phyloP scores from a whole-genome alignment of 2,329 filamentous ascomycete species.

The Colletotrichum magnum region DNA sequence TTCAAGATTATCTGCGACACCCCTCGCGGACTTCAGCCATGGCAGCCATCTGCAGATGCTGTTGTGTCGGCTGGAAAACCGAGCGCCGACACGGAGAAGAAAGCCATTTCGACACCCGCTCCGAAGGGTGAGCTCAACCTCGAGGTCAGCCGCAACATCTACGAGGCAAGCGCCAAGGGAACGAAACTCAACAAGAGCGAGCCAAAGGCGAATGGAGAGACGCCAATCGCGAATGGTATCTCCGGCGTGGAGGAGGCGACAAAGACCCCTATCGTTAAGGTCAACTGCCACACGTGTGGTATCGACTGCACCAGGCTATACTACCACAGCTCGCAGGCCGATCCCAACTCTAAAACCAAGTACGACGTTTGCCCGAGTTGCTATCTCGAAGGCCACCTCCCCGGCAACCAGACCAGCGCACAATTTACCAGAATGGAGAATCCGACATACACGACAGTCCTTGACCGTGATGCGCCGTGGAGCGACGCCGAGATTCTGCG shows the following conservation, averaged over 20 bases:
- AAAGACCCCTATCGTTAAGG: slow-evolving; percentile 76
- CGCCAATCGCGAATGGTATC: slow-evolving; percentile 75
- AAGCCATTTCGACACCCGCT: slow-evolving; percentile 75
- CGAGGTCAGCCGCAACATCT: slow-evolving; percentile 95
- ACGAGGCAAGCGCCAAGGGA: slow-evolving; percentile 89
- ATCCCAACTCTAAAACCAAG: slow-evolving; percentile 76
- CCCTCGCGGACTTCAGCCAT: slow-evolving; percentile 92
- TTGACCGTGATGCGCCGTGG: slow-evolving; percentile 91
- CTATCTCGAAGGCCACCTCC: slow-evolving; percentile 87
- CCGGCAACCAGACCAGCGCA: slow-evolving; percentile 80
- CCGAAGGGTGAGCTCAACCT: slow-evolving; percentile 88
- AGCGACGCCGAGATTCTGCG: slow-evolving; percentile 90
- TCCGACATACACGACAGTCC: slow-evolving; percentile 81
- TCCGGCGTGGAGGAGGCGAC: slow-evolving; percentile 70
- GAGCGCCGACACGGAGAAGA: slow-evolving; percentile 78
- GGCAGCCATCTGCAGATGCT: slow-evolving; percentile 89
- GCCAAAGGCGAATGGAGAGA: slow-evolving; percentile 83
- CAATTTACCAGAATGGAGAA: slow-evolving; percentile 94
- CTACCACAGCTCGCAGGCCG: slow-evolving; percentile 70
- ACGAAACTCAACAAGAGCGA: slow-evolving; percentile 78
- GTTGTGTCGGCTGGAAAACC: slow-evolving; percentile 73
- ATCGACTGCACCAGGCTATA: slow-evolving; percentile 84
- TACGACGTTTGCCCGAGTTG: slow-evolving; percentile 94
- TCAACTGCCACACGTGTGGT: slow-evolving; percentile 92
- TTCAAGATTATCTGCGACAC: slow-evolving; percentile 98